phyloP scores from a whole-genome alignment of 345 rosid species.

The Kernera saxatilis region DNA sequence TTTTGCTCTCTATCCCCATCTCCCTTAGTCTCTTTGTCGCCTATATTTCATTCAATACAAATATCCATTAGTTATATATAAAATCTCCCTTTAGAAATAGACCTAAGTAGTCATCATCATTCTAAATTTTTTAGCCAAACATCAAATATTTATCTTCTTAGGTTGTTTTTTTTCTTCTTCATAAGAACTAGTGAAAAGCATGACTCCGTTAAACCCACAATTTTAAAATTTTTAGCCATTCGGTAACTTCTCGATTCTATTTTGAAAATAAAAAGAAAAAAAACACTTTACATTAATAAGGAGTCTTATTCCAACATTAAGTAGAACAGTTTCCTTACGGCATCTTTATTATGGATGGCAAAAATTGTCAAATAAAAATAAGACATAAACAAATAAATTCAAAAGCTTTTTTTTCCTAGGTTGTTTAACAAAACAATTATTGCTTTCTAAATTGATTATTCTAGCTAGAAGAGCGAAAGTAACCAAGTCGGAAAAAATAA shows the following conservation, averaged over 20 bases:
- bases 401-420: neutral
- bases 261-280: neutral
- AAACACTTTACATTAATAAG: neutral
- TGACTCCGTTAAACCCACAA: too few species aligned
- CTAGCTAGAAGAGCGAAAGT: neutral
- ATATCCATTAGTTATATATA: neutral
- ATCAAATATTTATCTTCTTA: too few species aligned
- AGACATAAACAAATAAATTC: neutral
- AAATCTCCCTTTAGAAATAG: too few species aligned
- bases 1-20: constrained; percentile 65
- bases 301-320: neutral
- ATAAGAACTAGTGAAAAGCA: too few species aligned
- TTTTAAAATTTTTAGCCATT: too few species aligned
- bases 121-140: too few species aligned
- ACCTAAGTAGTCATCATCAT: too few species aligned
- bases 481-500: neutral
- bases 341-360: neutral
- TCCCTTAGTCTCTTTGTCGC: constrained; percentile 62
- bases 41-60: constrained; percentile 13
- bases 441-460: neutral
- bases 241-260: neutral
- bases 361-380: neutral
- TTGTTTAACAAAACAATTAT: neutral
- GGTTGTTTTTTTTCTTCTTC: too few species aligned
- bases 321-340: neutral